phyloP scores from a whole-genome alignment of 495 filamentous ascomycete genomes.

The Viridothelium virens region DNA sequence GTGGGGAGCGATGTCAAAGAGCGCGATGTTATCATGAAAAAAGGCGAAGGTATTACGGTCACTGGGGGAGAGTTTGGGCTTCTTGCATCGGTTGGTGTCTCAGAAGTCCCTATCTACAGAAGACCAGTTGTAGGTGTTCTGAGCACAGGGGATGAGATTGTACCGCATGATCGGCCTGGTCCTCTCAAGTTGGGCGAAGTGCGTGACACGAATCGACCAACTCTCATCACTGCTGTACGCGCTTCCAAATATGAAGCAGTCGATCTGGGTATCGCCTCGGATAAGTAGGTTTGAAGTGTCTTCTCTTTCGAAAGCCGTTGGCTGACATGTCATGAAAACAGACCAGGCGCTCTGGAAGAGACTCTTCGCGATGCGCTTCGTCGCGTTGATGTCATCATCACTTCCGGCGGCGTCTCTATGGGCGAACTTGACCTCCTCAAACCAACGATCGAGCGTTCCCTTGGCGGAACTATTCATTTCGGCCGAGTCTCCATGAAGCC shows the following conservation, averaged over 20 bases:
- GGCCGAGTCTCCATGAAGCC: slow-evolving; percentile 96
- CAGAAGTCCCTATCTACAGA: slow-evolving; percentile 64
- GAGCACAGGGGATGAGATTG: slow-evolving; percentile 92
- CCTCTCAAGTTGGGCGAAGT: slow-evolving; percentile 72
- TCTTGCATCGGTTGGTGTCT: slow-evolving; percentile 73
- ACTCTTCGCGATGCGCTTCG: slow-evolving; percentile 65
- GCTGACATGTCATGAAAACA: slow-evolving; percentile 17
- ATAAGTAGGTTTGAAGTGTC: slow-evolving; percentile 44
- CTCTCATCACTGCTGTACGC: slow-evolving; percentile 65
- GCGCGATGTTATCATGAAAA: slow-evolving; percentile 59
- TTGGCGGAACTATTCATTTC: slow-evolving; percentile 94
- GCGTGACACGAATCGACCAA: slow-evolving; percentile 83
- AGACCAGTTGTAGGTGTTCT: slow-evolving; percentile 77
- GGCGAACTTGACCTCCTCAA: slow-evolving; percentile 96
- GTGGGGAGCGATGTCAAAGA: slow-evolving; percentile 77
- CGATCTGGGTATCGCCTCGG: slow-evolving; percentile 80
- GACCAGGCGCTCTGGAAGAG: slow-evolving; percentile 63
- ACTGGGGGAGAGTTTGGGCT: slow-evolving; percentile 87
- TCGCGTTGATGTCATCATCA: slow-evolving; percentile 74
- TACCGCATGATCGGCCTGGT: slow-evolving; percentile 59
- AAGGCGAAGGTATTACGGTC: slow-evolving; percentile 69
- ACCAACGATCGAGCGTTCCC: slow-evolving; percentile 83
- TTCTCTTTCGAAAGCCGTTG: not conserved
- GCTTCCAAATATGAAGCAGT: slow-evolving; percentile 72
- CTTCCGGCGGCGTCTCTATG: slow-evolving; percentile 95